phyloP scores from a whole-genome alignment of 225 moss, liverwort and hornwort genomes.

The Pseudisothecium myosuroides region DNA sequence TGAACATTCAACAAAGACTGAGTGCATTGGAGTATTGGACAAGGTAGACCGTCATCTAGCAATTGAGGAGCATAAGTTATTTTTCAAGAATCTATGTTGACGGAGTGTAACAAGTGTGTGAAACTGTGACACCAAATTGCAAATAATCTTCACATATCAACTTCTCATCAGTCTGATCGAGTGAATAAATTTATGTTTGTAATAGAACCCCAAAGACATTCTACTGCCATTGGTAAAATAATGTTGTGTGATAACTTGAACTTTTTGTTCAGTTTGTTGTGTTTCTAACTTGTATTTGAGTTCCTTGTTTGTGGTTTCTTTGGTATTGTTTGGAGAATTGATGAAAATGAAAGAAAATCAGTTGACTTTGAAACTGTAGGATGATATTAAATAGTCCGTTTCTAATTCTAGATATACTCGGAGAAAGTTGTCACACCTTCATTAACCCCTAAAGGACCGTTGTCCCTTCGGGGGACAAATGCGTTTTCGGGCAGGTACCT shows the following conservation, averaged over 20 bases:
- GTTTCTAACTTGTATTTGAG: not conserved
- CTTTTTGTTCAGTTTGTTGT: too few relatives aligned
- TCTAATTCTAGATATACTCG: not conserved
- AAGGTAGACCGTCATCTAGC: not conserved
- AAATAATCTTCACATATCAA: not conserved
- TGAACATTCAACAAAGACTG: not conserved
- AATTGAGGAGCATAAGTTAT: too few relatives aligned
- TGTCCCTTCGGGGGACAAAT: too few relatives aligned
- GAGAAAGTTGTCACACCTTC: too few relatives aligned
- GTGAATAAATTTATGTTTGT: not conserved
- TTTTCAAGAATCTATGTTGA: not conserved
- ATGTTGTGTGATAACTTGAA: too few relatives aligned
- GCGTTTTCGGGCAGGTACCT: too few relatives aligned
- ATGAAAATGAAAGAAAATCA: not conserved
- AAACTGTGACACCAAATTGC: not conserved
- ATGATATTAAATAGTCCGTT: not conserved
- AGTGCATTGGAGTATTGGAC: not conserved
- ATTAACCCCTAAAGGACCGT: too few relatives aligned
- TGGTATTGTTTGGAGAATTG: too few relatives aligned
- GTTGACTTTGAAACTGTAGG: not conserved
- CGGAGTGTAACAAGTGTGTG: not conserved
- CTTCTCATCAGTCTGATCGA: fast-evolving
- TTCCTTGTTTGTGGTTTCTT: not conserved
- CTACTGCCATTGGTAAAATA: not conserved
- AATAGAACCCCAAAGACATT: not conserved